Evolutionary conservation across 202 grass and related monocot genomes (phyloP), one percentile per base, ranked within the genome.

Genomic region (Zoysia matrella): DNA sequence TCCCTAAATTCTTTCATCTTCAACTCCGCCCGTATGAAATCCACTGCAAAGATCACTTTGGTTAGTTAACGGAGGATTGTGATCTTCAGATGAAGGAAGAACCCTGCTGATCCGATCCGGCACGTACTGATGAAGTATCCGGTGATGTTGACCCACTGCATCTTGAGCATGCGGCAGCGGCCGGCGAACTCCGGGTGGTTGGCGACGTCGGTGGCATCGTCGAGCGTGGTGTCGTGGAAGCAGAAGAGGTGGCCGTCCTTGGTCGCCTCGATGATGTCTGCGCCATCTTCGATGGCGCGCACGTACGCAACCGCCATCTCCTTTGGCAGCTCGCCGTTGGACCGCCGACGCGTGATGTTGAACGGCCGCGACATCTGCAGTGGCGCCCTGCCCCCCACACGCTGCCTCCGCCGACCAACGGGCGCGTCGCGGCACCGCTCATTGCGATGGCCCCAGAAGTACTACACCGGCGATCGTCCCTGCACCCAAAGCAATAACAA

Each of bases 1-100:
- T 30, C 22, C 22, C 22, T 30, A 30, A 30, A 30, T 30, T 30
- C 22, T 30, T 30, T 30, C 22, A 30, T 30, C 22, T 30, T 30
- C 22, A 85, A 67, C 89, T 91, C 89, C 15, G 72, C 81, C 54
- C 87, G 2, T 11, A 81, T 91, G 81, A 87, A 91, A 55, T 91
- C 89, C 7, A 61, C 81, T 88, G 65, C 67, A 13, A 71, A 11
- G 36, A 36, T 52, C 8, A 5, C 13, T 14, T 13, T 2, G 30
- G 30, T 36, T 36, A 36, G 30, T 36, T 36, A 36, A 36, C 30
- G 30, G 30, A 36, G 30, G 61, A 70, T 45, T 39, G 58, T 9
- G 42, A 15, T 43, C n/a, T 11, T 42, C 52, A 1, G 11, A 47
- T 68, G 4, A 2, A 6, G 13, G 13, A 58, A 58, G 15, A 58